phyloP scores from a whole-genome alignment of 768 basidiomycete genomes.

The Phallus indusiatus region DNA sequence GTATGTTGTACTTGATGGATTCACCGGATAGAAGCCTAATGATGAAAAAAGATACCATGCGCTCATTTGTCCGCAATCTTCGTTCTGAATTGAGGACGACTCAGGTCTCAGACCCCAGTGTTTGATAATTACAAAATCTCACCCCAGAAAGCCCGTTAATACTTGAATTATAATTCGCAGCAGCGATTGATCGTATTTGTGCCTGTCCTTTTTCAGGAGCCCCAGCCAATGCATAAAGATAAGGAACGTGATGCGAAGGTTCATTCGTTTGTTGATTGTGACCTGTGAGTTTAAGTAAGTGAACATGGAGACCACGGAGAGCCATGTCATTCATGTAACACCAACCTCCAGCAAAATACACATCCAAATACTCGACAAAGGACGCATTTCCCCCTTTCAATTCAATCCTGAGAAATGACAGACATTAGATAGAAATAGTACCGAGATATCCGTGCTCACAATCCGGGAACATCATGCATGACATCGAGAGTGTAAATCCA shows the following conservation, averaged over 20 bases:
- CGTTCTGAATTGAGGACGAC: constrained; percentile 45
- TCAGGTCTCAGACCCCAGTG: background rate
- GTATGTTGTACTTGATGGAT: constrained; percentile 69
- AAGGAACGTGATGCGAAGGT: constrained; percentile 84
- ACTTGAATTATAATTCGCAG: constrained; percentile 55
- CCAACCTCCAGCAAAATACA: constrained; percentile 37
- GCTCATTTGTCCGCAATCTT: constrained; percentile 88
- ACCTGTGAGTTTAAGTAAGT: constrained; percentile 32
- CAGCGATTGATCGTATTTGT: constrained; percentile 56
- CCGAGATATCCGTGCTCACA: constrained; percentile 18
- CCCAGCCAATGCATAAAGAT: constrained; percentile 65
- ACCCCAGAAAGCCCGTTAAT: constrained; percentile 67
- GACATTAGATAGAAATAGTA: background rate
- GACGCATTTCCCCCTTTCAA: constrained; percentile 53
- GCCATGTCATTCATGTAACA: background rate
- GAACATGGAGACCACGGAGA: background rate
- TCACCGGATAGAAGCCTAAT: constrained; percentile 78
- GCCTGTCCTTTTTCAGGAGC: constrained; percentile 64
- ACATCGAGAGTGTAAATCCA: constrained; percentile 77
- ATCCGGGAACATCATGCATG: constrained; percentile 55
- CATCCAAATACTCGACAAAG: constrained; percentile 62
- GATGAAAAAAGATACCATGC: constrained; percentile 82
- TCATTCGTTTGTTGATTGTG: constrained; percentile 82
- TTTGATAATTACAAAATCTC: constrained; percentile 14
- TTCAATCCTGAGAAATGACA: constrained; percentile 25